These are phyloP conservation scores for Penicillium sp. DNA, from an alignment of 2,329 filamentous ascomycete species.

Conservation along the genomic window DNA sequence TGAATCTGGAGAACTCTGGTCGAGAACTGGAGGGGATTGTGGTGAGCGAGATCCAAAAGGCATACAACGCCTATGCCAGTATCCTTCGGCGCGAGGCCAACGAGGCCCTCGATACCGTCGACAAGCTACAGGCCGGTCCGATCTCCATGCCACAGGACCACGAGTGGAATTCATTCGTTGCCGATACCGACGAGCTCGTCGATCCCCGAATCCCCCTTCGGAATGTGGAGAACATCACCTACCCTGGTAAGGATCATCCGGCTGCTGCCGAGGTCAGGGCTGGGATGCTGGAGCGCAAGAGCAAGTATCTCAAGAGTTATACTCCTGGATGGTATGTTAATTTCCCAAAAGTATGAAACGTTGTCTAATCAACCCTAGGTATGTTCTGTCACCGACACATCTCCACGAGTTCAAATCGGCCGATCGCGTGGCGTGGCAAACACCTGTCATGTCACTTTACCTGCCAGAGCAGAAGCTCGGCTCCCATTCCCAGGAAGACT, in stretches of 20 bases:
- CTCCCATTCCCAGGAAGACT: conserved; percentile 79
- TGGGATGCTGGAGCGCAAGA: conserved; percentile 93
- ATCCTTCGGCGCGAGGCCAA: conserved; percentile 92
- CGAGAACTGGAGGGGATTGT: conserved; percentile 95
- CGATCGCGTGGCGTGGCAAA: conserved; percentile 77
- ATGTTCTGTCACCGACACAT: conserved; percentile 93
- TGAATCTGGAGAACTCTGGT: conserved; percentile 92
- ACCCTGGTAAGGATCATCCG: conserved; percentile 85
- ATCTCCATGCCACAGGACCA: conserved; percentile 91
- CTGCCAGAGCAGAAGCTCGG: conserved; percentile 94
- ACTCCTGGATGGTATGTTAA: conserved; percentile 82
- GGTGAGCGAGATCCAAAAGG: conserved; percentile 95
- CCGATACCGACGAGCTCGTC: conserved; percentile 80
- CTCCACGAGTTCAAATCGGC: conserved; percentile 99
- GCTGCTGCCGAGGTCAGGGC: conserved; percentile 82
- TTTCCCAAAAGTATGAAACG: not conserved
- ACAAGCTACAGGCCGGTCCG: conserved; percentile 79
- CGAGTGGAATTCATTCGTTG: conserved; percentile 85
- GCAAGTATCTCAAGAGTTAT: conserved; percentile 98
- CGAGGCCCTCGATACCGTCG: conserved; percentile 73
- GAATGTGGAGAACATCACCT: conserved; percentile 78
- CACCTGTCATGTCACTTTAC: conserved; percentile 94
- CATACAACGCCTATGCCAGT: conserved; percentile 89
- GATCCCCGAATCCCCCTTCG: conserved; percentile 80
- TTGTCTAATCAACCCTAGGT: conserved; percentile 58